A percentile compares a stretch with the other conserved stretches of the same genome.
Conservation (phyloP, 306 rosid species). For the Luffa acutangula region DNA sequence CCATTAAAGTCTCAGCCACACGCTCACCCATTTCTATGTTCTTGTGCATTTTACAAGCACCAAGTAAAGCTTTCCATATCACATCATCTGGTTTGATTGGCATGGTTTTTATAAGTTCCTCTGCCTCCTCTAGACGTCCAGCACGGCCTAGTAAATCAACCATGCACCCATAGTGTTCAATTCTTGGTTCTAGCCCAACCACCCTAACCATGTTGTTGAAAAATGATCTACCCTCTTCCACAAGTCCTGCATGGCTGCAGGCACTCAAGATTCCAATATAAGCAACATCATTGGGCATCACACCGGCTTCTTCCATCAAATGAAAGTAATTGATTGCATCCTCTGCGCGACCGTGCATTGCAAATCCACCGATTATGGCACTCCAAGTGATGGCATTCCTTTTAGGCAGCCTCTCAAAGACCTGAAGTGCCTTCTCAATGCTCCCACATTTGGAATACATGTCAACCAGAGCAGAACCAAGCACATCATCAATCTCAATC, state of each 20-base stretch:
- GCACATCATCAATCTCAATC: slow-evolving; percentile 41
- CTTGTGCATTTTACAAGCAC: slow-evolving; percentile 61
- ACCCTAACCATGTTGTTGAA: slow-evolving; percentile 50
- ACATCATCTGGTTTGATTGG: slow-evolving; percentile 57
- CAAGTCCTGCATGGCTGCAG: slow-evolving; percentile 71
- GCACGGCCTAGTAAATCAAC: slow-evolving; percentile 71
- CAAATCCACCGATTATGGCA: slow-evolving; percentile 51
- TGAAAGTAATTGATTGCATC: slow-evolving; percentile 35
- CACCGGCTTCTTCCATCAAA: slow-evolving; percentile 40
- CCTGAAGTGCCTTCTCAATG: slow-evolving; percentile 67
- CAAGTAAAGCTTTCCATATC: slow-evolving; percentile 78
- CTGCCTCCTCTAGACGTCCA: slow-evolving; percentile 60
- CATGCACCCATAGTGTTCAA: slow-evolving; percentile 81
- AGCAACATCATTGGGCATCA: slow-evolving; percentile 58
- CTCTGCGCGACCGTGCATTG: slow-evolving; percentile 55
- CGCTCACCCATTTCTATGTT: slow-evolving; percentile 47
- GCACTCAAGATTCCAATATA: slow-evolving; percentile 54
- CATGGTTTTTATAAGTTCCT: slow-evolving; percentile 50
- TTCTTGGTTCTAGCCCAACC: slow-evolving; percentile 41
- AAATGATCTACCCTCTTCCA: slow-evolving; percentile 39
- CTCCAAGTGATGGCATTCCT: slow-evolving; percentile 58
- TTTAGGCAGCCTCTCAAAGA: slow-evolving; percentile 49
- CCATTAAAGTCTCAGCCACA: slow-evolving; percentile 41
- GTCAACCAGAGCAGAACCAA: slow-evolving; percentile 71
- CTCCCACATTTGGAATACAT: slow-evolving; percentile 70